Percentiles rank a stretch among this genome's conserved stretches.
Evolutionary conservation across 2,329 filamentous ascomycete genomes (phyloP).

Genomic region (Blastomyces gilchristii): DNA sequence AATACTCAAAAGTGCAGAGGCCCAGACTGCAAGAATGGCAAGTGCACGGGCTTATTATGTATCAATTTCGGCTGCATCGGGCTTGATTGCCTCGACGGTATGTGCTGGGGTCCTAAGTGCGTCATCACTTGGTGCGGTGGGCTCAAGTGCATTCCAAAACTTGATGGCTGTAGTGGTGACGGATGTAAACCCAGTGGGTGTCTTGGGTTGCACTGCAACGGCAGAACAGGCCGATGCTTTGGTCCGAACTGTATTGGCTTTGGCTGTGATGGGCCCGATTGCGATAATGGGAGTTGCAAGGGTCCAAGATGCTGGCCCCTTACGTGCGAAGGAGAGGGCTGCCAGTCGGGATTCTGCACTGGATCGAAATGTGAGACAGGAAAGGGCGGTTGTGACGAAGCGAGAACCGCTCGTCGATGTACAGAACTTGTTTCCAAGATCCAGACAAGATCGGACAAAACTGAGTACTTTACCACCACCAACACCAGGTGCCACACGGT

Average conservation of each 20-base stretch:
- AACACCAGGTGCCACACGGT: neutral
- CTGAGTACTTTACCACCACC: neutral
- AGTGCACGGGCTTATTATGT: conserved; percentile 2
- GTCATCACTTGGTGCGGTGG: neutral
- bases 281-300: conserved; percentile 1
- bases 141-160: neutral
- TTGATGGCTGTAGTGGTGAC: neutral
- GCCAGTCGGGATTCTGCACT: neutral
- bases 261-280: conserved; percentile 5
- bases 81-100: conserved; percentile 3
- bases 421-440: conserved; percentile 1
- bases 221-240: neutral
- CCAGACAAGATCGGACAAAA: neutral
- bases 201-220: neutral
- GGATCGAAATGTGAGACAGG: conserved; percentile 1
- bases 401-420: conserved; percentile 1
- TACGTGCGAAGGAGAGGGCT: neutral
- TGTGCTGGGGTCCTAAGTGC: neutral
- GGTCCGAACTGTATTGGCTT: conserved; percentile 1
- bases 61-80: neutral
- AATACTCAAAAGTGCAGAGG: neutral
- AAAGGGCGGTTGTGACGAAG: neutral
- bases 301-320: neutral
- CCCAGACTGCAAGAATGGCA: conserved; percentile 1
- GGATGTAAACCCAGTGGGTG: neutral